A percentile compares a stretch with the other conserved stretches of the same genome.
Conservation (phyloP, 2,329 filamentous ascomycete genomes). For the Trichoderma arundinaceum region DNA sequence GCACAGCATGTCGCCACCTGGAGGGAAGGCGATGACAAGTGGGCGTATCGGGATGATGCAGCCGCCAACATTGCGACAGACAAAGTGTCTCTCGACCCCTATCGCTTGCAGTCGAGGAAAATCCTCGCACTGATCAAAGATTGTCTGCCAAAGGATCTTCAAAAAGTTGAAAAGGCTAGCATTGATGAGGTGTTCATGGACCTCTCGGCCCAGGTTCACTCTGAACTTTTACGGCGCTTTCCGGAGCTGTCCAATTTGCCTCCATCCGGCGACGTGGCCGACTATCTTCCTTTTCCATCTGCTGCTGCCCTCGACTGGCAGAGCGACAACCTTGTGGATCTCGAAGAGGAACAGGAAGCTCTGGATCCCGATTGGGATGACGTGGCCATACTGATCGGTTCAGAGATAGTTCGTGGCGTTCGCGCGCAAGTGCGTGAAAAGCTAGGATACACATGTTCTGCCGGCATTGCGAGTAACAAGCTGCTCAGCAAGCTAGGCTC, state of each 20-base stretch:
- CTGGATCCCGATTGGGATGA: slow-evolving; percentile 96
- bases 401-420: slow-evolving; percentile 83
- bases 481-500: slow-evolving; percentile 94
- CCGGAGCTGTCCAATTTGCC: slow-evolving; percentile 69
- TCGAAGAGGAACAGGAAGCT: slow-evolving; percentile 76
- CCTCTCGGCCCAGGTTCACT: slow-evolving; percentile 82
- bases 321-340: slow-evolving; percentile 78
- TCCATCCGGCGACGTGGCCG: slow-evolving; percentile 75
- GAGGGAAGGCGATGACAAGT: slow-evolving; percentile 87
- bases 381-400: slow-evolving; percentile 81
- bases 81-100: slow-evolving; percentile 94
- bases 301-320: slow-evolving; percentile 79
- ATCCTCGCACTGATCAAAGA: slow-evolving; percentile 83
- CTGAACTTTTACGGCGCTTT: slow-evolving; percentile 74
- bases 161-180: slow-evolving; percentile 88
- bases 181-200: slow-evolving; percentile 97
- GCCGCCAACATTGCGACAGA: slow-evolving; percentile 80
- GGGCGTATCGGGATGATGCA: slow-evolving; percentile 87
- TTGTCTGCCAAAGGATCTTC: slow-evolving; percentile 65
- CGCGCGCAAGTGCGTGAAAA: slow-evolving; percentile 70
- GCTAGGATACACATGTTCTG: slow-evolving; percentile 89
- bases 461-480: slow-evolving; percentile 87
- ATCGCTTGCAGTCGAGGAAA: slow-evolving; percentile 80
- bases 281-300: slow-evolving; percentile 72
- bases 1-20: slow-evolving; percentile 94